phyloP scores from a whole-genome alignment of 164 flowering plant genomes.

The Piper betle region DNA sequence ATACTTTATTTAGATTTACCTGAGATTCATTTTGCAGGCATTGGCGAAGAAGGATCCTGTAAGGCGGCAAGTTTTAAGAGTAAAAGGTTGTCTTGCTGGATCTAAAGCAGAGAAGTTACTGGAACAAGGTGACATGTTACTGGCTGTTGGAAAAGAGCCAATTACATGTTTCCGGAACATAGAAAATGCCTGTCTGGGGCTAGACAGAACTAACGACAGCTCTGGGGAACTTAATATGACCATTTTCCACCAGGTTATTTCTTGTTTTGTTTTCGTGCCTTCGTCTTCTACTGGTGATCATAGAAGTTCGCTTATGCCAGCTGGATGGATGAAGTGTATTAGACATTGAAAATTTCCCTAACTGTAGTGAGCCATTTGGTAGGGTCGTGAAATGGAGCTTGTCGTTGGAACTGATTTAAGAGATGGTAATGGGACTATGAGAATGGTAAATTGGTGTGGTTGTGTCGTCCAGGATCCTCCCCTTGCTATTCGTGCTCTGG shows the following conservation, averaged over 20 bases:
- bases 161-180: constrained; percentile 77
- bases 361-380: constrained; percentile 6
- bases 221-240: constrained; percentile 57
- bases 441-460: constrained; percentile 88
- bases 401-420: constrained; percentile 86
- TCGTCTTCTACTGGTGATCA: no score
- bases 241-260: constrained; percentile 39
- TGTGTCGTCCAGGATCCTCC: constrained; percentile 88
- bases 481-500: constrained; percentile 87
- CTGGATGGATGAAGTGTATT: background rate
- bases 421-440: constrained; percentile 82
- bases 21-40: constrained; percentile 27
- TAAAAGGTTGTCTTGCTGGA: constrained; percentile 93
- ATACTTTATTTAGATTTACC: no score
- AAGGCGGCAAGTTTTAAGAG: constrained; percentile 84
- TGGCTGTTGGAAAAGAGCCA: constrained; percentile 74
- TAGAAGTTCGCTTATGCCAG: background rate
- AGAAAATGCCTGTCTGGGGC: constrained; percentile 71
- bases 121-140: constrained; percentile 90
- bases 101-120: constrained; percentile 67
- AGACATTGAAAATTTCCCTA: background rate
- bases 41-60: constrained; percentile 89
- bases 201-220: constrained; percentile 30
- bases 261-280: no score
- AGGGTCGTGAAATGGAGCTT: constrained; percentile 79